A percentile compares a stretch with the other conserved stretches of the same genome.
phyloP scores from a whole-genome alignment of 2,329 filamentous ascomycete genomes.

The Colletotrichum trifolii region DNA sequence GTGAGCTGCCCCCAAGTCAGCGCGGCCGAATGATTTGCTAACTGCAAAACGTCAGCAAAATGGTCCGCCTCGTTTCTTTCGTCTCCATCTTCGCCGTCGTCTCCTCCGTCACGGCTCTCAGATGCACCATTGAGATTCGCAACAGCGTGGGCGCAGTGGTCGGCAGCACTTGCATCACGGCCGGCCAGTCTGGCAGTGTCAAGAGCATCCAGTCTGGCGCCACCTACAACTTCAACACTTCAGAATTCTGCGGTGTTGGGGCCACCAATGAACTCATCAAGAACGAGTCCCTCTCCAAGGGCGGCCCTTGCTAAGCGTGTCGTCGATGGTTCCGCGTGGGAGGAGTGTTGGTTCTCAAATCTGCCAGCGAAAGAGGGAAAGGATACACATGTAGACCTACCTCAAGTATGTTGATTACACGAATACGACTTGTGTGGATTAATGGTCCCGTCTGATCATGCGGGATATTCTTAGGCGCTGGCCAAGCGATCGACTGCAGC shows the following conservation, averaged over 20 bases:
- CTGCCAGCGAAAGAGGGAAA: no score
- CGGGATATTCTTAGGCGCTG: no score
- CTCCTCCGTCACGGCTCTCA: not conserved
- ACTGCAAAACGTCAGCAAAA: not conserved
- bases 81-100: not conserved
- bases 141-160: not conserved
- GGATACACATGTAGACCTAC: no score
- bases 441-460: no score
- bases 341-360: not conserved
- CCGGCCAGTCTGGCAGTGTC: not conserved
- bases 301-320: not conserved
- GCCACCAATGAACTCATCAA: not conserved
- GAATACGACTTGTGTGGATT: no score
- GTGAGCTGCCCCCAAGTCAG: not conserved
- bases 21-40: not conserved
- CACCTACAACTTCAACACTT: constrained; percentile 1
- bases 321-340: not conserved
- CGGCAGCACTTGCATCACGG: constrained; percentile 3
- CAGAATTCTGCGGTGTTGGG: not conserved
- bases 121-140: constrained; percentile 9
- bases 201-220: not conserved
- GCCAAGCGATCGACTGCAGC: no score
- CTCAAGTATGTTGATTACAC: no score
- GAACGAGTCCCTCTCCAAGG: not conserved
- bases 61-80: constrained; percentile 7